Evolutionary conservation across 2,329 filamentous ascomycete genomes (phyloP), one percentile per base, ranked within the genome.

Genomic region (Apiospora aurea): DNA sequence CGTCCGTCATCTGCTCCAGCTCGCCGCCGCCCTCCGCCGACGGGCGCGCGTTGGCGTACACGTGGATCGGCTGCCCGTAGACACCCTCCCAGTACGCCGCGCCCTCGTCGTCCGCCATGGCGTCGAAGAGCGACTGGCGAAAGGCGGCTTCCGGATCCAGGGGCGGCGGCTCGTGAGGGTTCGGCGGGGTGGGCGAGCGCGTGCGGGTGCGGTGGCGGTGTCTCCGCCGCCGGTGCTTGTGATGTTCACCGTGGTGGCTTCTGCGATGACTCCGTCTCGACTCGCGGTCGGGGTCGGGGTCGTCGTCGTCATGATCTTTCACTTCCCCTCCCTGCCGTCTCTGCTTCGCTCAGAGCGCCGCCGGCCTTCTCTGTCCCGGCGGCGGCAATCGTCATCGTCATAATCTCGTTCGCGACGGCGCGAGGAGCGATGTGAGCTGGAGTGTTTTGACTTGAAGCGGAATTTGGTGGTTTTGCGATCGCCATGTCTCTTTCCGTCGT

Each of bases 91-190:
- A 99, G 84, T 96, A 99, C 10, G 91, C 89, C 1, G 96, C 96
- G 67, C 96, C 96, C 83, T 99, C 96, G 79, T 98, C 96, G 82
- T 99, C 96, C 49, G 95, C 96, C 82, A 99, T 92, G 44, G 96
- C 96, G 81, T 99, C 96, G 83, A 98, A 98, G 6, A 99, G 91
- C 0, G 95, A 97, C 81, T 97, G 94, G 43, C 94, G 92, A 81
- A 99, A 99, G 0, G 96, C 94, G 0, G 88, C 86, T 53, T 94
- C 91, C 0, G 94, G 87, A 76, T 93, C 89, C 21, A 93, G 84
- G 0, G 84, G 80, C 1, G 83, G 82, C 3, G 82, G 81, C 0
- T 84, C 84, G 75, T 85, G 81, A 0, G 87, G 86, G 72, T 89
- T 85, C 0, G 82, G 82, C 0, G 85, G 84, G 2, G 86, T 85